phyloP scores from a whole-genome alignment of 2,329 filamentous ascomycete species.

The Orbilia blumenaviensis region DNA sequence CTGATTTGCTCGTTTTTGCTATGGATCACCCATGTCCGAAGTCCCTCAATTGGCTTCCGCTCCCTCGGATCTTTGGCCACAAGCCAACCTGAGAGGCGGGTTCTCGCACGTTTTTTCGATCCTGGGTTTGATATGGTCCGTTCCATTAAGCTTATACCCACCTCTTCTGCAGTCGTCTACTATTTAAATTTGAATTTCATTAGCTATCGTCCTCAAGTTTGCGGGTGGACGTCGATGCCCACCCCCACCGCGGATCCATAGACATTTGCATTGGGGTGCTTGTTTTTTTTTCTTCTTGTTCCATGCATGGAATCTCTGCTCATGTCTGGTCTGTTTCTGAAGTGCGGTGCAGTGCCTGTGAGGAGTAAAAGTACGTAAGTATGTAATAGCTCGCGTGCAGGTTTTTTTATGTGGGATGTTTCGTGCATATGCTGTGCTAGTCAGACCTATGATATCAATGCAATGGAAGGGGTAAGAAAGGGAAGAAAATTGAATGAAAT shows the following conservation, averaged over 20 bases:
- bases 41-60: slow-evolving; percentile 45
- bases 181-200: too few relatives aligned
- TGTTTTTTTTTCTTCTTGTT: slow-evolving; percentile 19
- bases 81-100: slow-evolving; percentile 51
- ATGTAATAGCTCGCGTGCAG: slow-evolving; percentile 34
- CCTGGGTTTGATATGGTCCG: slow-evolving; percentile 25
- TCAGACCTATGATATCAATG: too few relatives aligned
- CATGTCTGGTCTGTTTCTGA: too few relatives aligned
- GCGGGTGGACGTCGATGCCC: too few relatives aligned
- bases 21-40: slow-evolving; percentile 3
- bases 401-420: slow-evolving; percentile 11
- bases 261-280: too few relatives aligned
- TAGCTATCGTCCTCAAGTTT: too few relatives aligned
- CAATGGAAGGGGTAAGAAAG: neutral
- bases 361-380: too few relatives aligned
- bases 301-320: slow-evolving; percentile 28
- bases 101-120: slow-evolving; percentile 50
- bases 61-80: slow-evolving; percentile 35
- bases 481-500: neutral
- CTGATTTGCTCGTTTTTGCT: slow-evolving; percentile 50
- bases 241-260: too few relatives aligned
- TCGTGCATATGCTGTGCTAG: slow-evolving; percentile 12
- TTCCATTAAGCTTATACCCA: slow-evolving; percentile 45
- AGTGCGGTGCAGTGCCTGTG: too few relatives aligned
- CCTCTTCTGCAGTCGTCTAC: too few relatives aligned